Conservation (phyloP, 2,329 filamentous ascomycete genomes). For the Trichocomaceae sp. region DNA sequence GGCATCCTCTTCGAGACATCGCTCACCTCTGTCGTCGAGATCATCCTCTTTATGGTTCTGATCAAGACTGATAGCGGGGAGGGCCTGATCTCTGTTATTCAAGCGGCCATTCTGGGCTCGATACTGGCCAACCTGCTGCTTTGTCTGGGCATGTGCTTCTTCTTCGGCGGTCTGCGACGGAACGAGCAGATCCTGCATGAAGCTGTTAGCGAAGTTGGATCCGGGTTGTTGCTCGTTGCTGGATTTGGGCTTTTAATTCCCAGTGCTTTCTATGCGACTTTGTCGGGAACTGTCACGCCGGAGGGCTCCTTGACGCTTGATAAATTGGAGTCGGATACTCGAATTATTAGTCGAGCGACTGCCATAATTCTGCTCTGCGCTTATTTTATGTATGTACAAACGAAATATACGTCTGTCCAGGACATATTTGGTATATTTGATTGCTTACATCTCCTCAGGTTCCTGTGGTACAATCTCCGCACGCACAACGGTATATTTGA, state of each 20-base stretch:
- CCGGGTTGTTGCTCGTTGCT: conserved; percentile 68
- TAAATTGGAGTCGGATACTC: conserved; percentile 47
- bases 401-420: not conserved
- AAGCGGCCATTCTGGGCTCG: conserved; percentile 66
- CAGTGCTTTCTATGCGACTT: conserved; percentile 42
- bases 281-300: conserved; percentile 39
- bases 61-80: conserved; percentile 48
- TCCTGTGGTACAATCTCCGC: conserved; percentile 65
- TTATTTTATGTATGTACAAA: conserved; percentile 51
- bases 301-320: conserved; percentile 19
- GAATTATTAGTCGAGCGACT: conserved; percentile 64
- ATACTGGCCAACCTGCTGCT: conserved; percentile 75
- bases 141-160: conserved; percentile 74
- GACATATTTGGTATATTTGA: no score
- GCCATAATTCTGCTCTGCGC: conserved; percentile 64
- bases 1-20: conserved; percentile 46
- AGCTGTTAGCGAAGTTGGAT: conserved; percentile 71
- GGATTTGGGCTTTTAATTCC: conserved; percentile 49
- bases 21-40: conserved; percentile 69
- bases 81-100: conserved; percentile 44
- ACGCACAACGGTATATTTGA: conserved; percentile 73
- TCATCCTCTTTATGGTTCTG: conserved; percentile 74
- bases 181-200: conserved; percentile 65
- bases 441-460: conserved; percentile 26
- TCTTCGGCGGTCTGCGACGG: conserved; percentile 63